Base-by-base conservation (phyloP, 129 eudicot species). In the carrot (Daucus carota) region DNA sequence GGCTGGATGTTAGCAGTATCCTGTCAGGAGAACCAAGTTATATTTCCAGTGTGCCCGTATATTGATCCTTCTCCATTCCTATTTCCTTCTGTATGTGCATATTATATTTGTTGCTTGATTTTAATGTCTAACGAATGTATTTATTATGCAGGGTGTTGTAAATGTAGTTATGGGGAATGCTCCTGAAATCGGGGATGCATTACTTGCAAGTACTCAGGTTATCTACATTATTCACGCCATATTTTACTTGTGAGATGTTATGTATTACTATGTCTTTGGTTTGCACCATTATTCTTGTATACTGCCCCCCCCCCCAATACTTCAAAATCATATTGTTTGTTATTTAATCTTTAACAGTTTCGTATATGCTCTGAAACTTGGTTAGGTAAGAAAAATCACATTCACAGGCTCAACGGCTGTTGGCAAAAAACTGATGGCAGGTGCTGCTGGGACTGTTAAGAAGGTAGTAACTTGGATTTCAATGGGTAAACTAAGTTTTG, bases 91-190 rank as follows among this genome's bases (percentile, higher is more conserved):
- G 40, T 6, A 29, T 29, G 22, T 26, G 33, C 28, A 63, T 20
- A 12, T 45, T 68, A 65, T 22, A 9, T 77, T 22, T 46, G 26
- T 76, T 20, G 29, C 66, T 29, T 32, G 32, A n/a, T 70, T 41
- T 66, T 34, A 41, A 29, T 41, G 8, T 40, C 18, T 70, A 20
- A 32, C 26, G 40, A 18, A 72, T 43, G 14, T 22, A 28, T 32
- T 45, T 41, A 77, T 81, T 24, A 26, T 16, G 11, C 75, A 89
- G 98, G 99, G 97, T 59, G 97, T 81, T 40, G 82, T 94, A 78
- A 94, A 94, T 79, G 96, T 94, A n/a, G 97, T 94, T 13, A 86
- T 94, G 97, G 99, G 99, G 52, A 86, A 87, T 87, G 99, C 97
- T 73, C n/a, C 90, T 78, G 88, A 82, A 10, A 94, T 91, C 34